Base-by-base conservation (phyloP, 805 yeast species). In the Priceomyces melissophilus region DNA sequence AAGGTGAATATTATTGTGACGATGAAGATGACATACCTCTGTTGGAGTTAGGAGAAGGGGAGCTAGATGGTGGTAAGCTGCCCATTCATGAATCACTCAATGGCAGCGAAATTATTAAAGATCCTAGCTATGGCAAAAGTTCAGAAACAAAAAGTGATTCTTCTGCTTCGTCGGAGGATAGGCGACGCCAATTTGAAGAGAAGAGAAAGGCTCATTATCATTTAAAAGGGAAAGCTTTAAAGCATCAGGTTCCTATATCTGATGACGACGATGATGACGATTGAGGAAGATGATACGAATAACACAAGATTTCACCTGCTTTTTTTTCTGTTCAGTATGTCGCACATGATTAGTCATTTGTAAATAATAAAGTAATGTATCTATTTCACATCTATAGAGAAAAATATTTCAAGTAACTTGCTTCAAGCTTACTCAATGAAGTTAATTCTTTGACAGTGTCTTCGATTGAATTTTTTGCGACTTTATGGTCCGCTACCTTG, bases 201-300 rank as follows among this genome's bases (percentile, higher is more conserved):
- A 71, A 80, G 76, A 78, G 96, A 56, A 87, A 86, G 55, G 67
- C 75, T 43, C 96, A 89, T 61, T 88, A 88, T 60, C 87, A 83
- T 53, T 50, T 70, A 60, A 76, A 75, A 46, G 81, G 73, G 2
- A 62, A 62, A 28, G 76, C 70, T 4, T 70, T 82, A 49, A 57
- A 60, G 26, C 61, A 63, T n/a, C 58, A 61, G 35, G 38, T 57
- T 15, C 47, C 39, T 15, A 44, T 60, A 26, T 38, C 55, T 14
- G 67, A 58, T 35, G 62, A 55, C 15, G 63, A 59, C 8, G 58
- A 55, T 11, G 31, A 29, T n/a, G 14, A 29, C 6, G 31, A 29
- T 13, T 29, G 14, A 29, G 31, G 4, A 13, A 13, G 31, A 9
- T 6, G 4, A 5, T 49, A 56, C 12, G 39, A 45, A 16, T 29